Evolutionary conservation across 306 rosid genomes (phyloP), one percentile per base, ranked within the genome.

Genomic region (Dalbergia cultrata): DNA sequence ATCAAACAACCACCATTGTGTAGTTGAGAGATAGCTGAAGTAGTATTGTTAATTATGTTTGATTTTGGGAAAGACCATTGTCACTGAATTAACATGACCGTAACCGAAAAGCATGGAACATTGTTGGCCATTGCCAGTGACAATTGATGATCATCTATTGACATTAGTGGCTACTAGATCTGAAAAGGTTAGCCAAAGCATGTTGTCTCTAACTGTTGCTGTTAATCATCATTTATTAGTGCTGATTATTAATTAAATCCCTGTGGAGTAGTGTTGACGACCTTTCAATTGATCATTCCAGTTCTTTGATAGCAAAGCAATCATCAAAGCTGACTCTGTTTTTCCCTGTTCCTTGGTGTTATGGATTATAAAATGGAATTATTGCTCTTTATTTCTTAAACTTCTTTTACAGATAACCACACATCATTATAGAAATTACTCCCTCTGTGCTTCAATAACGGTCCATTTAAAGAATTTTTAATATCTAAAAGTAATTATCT

Each of bases 61-160:
- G 60, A n/a, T 61, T 47, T 62, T 62, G 62, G 35, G 72, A 75
- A 16, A 45, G 60, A 61, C 31, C 79, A 43, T 16, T 60, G 70
- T 56, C 26, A 17, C 61, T 56, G 18, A 47, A 10, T 44, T 44
- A 63, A 35, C 12, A 44, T 59, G 69, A 74, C 79, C 70, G n/a
- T 8, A 44, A n/a, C 79, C 79, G 59, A 74, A 60, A 74, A 26
- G 31, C 70, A 74, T 59, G 69, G 79, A 44, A 44, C 79, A 74
- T 74, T 74, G 70, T 74, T 74, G 79, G 59, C 59, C 78, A 74
- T 73, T 57, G 78, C 11, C 37, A 72, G 56, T 72, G 77, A 37
- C 66, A 35, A 54, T 58, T 74, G 41, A 43, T 74, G 47, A 60
- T 41, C 44, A 13, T 6, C 58, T 26, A 74, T 21, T 41, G 58